Evolutionary conservation across 495 filamentous ascomycete species (phyloP).

Genomic region (Hypomontagnella submonticulosa): DNA sequence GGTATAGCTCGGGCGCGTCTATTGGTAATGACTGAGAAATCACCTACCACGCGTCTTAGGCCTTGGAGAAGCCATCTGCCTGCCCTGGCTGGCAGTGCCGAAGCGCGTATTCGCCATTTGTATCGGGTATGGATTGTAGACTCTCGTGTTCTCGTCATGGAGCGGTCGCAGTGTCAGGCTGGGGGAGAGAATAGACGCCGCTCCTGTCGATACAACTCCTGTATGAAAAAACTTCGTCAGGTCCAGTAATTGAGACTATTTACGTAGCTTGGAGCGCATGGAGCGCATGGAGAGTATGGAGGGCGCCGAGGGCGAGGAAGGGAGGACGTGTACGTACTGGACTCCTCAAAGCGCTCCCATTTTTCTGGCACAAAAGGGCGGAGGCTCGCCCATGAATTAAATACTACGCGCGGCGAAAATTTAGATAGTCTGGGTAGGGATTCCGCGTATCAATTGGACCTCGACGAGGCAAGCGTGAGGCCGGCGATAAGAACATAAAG

Average conservation of each 20-base stretch:
- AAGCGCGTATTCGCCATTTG: slow-evolving; percentile 60
- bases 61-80: slow-evolving; percentile 63
- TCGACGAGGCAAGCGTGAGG: slow-evolving; percentile 24
- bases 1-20: slow-evolving; percentile 1
- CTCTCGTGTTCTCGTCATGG: slow-evolving; percentile 41
- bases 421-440: not conserved
- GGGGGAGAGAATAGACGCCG: slow-evolving; percentile 32
- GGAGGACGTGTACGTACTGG: slow-evolving; percentile 24
- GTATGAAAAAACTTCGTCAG: slow-evolving; percentile 5
- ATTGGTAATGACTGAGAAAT: not conserved
- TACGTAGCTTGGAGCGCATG: slow-evolving; percentile 1
- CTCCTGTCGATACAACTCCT: slow-evolving; percentile 41
- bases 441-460: slow-evolving; percentile 36
- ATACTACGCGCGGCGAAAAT: slow-evolving; percentile 14
- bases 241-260: not conserved
- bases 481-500: slow-evolving; percentile 39
- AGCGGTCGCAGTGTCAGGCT: slow-evolving; percentile 25
- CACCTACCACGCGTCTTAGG: slow-evolving; percentile 61
- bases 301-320: not conserved
- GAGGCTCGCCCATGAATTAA: slow-evolving; percentile 42
- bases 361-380: slow-evolving; percentile 37
- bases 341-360: slow-evolving; percentile 51
- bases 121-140: slow-evolving; percentile 20
- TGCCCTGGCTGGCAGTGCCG: slow-evolving; percentile 55
- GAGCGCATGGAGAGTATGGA: not conserved